Evolutionary conservation across 768 basidiomycete species (phyloP).

Genomic region (Russula vinacea): DNA sequence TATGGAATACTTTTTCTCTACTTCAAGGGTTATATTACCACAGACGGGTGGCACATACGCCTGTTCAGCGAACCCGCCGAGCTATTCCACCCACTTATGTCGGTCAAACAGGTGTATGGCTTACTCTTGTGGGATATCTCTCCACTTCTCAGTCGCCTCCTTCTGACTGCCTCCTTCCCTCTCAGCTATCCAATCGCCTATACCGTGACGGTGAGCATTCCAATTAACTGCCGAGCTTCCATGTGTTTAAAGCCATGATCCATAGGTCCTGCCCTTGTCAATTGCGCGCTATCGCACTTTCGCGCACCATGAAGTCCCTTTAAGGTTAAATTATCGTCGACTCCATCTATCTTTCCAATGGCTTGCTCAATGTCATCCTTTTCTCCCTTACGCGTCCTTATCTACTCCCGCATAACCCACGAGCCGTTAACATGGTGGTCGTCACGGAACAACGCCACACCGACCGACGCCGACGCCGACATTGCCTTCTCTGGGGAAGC

Average conservation of each 20-base stretch:
- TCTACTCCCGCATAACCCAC: conserved; percentile 35
- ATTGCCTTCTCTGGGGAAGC: background rate
- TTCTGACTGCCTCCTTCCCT: conserved; percentile 1
- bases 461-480: background rate
- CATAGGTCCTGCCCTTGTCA: conserved; percentile 42
- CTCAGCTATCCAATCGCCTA: conserved; percentile 47
- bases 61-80: background rate
- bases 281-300: conserved; percentile 43
- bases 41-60: conserved; percentile 35
- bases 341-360: conserved; percentile 44
- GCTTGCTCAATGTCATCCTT: conserved; percentile 45
- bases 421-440: background rate
- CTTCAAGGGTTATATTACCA: conserved; percentile 40
- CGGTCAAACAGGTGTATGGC: conserved; percentile 4
- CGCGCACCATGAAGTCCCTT: conserved; percentile 34
- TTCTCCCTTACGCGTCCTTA: conserved; percentile 41
- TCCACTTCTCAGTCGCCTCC: background rate
- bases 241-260: background rate
- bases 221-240: no score
- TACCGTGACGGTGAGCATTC: conserved; percentile 36
- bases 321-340: conserved; percentile 40
- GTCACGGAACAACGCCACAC: no score
- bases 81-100: background rate
- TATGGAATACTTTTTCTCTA: conserved; percentile 47
- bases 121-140: conserved; percentile 10